These are phyloP conservation scores for Pichia ethanolica DNA, from an alignment of 805 yeast species.

Conservation along the genomic window DNA sequence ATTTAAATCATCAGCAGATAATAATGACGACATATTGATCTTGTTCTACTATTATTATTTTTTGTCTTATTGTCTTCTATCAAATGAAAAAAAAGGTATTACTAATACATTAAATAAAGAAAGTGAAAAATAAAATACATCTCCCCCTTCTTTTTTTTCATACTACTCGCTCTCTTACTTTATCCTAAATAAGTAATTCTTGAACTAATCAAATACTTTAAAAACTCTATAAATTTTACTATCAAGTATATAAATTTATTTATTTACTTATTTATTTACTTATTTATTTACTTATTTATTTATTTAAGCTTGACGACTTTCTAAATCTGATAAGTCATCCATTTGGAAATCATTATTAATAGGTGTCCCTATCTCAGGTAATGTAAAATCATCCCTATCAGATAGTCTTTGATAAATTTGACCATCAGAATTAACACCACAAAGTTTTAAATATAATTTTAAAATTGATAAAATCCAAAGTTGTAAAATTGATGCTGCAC, in stretches of 20 bases:
- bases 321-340: constrained; percentile 16
- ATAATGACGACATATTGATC: constrained; percentile 66
- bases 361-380: neutral
- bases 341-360: constrained; percentile 7
- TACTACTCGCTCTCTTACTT: neutral
- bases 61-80: neutral
- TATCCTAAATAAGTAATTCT: neutral
- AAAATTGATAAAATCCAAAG: constrained; percentile 59
- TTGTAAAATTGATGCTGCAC: constrained; percentile 67
- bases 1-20: constrained; percentile 85
- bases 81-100: neutral
- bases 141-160: too few species aligned
- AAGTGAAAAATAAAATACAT: too few species aligned
- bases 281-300: too few species aligned
- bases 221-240: too few species aligned
- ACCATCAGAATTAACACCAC: constrained; percentile 1
- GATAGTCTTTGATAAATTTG: neutral
- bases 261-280: too few species aligned
- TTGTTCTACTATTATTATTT: neutral
- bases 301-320: constrained; percentile 1
- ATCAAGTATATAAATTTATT: too few species aligned
- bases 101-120: neutral
- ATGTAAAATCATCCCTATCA: neutral
- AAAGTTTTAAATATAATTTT: constrained; percentile 42
- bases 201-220: too few species aligned